Base-by-base conservation (phyloP, 2,329 filamentous ascomycete species). In the Calycina herbarum region DNA sequence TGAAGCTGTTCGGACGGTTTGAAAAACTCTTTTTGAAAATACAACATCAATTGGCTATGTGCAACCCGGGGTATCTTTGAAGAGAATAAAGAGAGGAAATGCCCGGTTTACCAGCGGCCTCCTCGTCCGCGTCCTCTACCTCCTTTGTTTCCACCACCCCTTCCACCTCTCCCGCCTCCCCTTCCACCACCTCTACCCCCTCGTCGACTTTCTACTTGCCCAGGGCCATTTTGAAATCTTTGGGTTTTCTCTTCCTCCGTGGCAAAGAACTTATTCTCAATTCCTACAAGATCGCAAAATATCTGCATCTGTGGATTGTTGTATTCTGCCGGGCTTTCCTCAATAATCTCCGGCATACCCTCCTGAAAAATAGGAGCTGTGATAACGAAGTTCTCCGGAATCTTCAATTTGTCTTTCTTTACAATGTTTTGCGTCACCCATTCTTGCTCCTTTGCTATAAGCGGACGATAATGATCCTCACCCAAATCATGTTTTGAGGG, bases 381-480 rank as follows among this genome's bases (percentile, higher is more conserved):
- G 29, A 83, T 75, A 31, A 80, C 80, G 76, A 98, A 99, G 74
- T 96, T 92, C 6, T 89, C 79, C 0, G 94, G 94, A 5, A 99
- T 84, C 0, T 79, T 77, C 65, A 97, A 80, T 72, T 85, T 87
- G 7, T 82, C 84, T 38, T 79, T 72, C 48, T 82, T 77, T 1
- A 93, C 86, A 57, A 98, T 74, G 69, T 97, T 83, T 65, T 91
- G 85, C 27, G 94, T 85, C 0, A 98, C 85, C 95, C 95, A 99
- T n/a, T 78, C 76, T 66, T 87, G 84, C 74, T 94, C 89, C 27
- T 83, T 80, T 24, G 89, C 82, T 68, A 99, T 92, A 13, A 89
- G 81, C 0, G 84, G 81, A 3, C 77, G 77, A 76, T 97, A 97
- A 61, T 84, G 79, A 2, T 82, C 84, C 76, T 96, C 87, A 24